Conservation (phyloP, 768 basidiomycete genomes). For the Phaeotremella fagi region DNA sequence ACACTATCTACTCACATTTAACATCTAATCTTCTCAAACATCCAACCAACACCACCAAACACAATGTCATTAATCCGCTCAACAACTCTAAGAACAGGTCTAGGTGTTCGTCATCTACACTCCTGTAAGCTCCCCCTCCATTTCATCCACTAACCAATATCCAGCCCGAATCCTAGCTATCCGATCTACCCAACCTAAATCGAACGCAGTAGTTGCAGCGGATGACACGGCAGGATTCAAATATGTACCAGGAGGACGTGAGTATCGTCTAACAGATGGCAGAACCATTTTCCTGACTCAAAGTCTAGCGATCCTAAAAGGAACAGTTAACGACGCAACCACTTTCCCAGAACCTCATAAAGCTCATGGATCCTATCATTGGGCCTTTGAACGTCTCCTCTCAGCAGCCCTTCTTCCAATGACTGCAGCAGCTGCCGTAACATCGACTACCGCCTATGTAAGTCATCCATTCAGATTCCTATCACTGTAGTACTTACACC, state of each 20-base stretch:
- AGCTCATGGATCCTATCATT: conserved; percentile 82
- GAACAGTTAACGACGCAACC: conserved; percentile 92
- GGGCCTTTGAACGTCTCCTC: conserved; percentile 88
- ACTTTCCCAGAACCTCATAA: conserved; percentile 76
- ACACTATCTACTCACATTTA: background rate
- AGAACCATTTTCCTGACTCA: too few species aligned
- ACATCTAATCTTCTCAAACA: too few species aligned
- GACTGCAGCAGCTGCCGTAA: conserved; percentile 78
- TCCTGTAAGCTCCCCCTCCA: conserved; percentile 8
- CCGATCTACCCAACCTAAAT: conserved; percentile 17
- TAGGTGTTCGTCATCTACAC: conserved; percentile 23
- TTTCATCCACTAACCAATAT: background rate
- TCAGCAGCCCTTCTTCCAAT: conserved; percentile 82
- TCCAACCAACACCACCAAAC: too few species aligned
- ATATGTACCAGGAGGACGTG: conserved; percentile 50
- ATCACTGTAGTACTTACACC: background rate
- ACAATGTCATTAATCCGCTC: conserved; percentile 3
- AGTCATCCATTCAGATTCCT: conserved; percentile 18
- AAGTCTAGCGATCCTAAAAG: conserved; percentile 73
- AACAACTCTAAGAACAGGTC: conserved; percentile 8
- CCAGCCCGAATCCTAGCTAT: conserved; percentile 34
- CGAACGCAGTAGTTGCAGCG: conserved; percentile 29
- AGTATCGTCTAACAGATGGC: conserved; percentile 19
- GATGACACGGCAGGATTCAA: conserved; percentile 47
- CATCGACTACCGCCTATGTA: conserved; percentile 63